A percentile compares a stretch with the other conserved stretches of the same genome.
Conservation (phyloP, 352 stramenopile genomes). For the Globisporangium polare region DNA sequence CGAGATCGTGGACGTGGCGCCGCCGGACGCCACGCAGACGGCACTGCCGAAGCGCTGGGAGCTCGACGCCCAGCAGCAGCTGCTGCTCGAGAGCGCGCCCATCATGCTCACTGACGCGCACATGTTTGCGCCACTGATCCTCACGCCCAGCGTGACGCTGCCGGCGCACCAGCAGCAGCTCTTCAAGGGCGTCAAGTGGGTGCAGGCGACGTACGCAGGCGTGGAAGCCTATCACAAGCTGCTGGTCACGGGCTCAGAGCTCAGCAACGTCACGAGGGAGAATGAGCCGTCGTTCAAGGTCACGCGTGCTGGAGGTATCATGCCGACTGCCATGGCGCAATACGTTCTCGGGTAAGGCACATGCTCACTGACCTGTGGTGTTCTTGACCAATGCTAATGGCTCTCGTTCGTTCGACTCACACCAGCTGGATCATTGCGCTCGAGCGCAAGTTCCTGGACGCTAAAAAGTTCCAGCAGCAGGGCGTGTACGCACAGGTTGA, state of each 20-base stretch:
- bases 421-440: constrained; percentile 59
- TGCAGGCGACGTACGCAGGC: constrained; percentile 63
- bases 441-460: constrained; percentile 60
- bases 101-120: constrained; percentile 54
- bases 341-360: constrained; percentile 52
- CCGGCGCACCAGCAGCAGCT: constrained; percentile 25
- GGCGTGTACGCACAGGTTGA: constrained; percentile 30
- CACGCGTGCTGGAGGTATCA: constrained; percentile 59
- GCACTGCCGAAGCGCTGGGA: constrained; percentile 21
- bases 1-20: constrained; percentile 40
- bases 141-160: constrained; percentile 21
- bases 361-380: neutral
- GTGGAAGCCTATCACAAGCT: constrained; percentile 49
- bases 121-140: constrained; percentile 34
- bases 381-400: neutral
- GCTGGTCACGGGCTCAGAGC: constrained; percentile 5
- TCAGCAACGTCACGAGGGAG: constrained; percentile 7
- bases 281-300: constrained; percentile 31
- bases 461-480: constrained; percentile 30
- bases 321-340: constrained; percentile 50
- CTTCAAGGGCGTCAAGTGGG: constrained; percentile 42
- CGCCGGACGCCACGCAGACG: constrained; percentile 14
- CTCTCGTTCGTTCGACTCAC: neutral
- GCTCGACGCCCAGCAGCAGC: constrained; percentile 28
- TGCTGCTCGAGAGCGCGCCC: constrained; percentile 33